A percentile compares a stretch with the other conserved stretches of the same genome.
These are phyloP conservation scores for Aspergillus texensis DNA, from an alignment of 2,329 filamentous ascomycete species.

Conservation along the genomic window DNA sequence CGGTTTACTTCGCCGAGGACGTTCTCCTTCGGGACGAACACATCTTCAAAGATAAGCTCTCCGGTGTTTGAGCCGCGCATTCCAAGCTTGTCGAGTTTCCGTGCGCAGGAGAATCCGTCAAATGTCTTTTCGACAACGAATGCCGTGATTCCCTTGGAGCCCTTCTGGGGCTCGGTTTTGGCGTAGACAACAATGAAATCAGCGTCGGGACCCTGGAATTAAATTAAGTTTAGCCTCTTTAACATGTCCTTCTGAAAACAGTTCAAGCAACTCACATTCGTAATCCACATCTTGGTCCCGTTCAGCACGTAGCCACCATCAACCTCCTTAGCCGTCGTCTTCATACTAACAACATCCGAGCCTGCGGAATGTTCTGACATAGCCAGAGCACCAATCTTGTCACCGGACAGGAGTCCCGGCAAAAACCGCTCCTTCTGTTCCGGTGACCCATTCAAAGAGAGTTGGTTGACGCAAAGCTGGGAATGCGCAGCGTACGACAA, in stretches of 20 bases:
- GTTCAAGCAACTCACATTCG: constrained; percentile 62
- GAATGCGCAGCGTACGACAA: constrained; percentile 95
- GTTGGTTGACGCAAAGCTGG: constrained; percentile 94
- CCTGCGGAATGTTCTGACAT: constrained; percentile 94
- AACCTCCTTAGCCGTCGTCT: constrained; percentile 76
- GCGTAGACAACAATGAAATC: constrained; percentile 93
- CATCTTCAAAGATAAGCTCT: constrained; percentile 85
- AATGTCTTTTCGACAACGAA: constrained; percentile 76
- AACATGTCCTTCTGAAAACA: constrained; percentile 3
- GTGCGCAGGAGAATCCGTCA: constrained; percentile 79
- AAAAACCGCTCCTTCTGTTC: constrained; percentile 82
- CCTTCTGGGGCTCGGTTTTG: constrained; percentile 81
- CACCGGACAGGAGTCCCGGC: constrained; percentile 77
- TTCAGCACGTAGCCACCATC: constrained; percentile 85
- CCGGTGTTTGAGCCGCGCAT: constrained; percentile 98
- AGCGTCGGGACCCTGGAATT: constrained; percentile 73
- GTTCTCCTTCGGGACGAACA: constrained; percentile 84
- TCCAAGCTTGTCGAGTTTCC: constrained; percentile 96
- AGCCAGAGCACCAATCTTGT: constrained; percentile 81
- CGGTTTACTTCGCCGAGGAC: constrained; percentile 77
- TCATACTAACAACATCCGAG: constrained; percentile 95
- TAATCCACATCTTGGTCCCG: constrained; percentile 99
- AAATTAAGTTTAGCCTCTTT: not conserved
- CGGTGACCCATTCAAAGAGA: constrained; percentile 81
- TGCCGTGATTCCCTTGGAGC: constrained; percentile 88